Conservation (phyloP, 2,329 filamentous ascomycete species). For the Botryosphaeria dothidea region DNA sequence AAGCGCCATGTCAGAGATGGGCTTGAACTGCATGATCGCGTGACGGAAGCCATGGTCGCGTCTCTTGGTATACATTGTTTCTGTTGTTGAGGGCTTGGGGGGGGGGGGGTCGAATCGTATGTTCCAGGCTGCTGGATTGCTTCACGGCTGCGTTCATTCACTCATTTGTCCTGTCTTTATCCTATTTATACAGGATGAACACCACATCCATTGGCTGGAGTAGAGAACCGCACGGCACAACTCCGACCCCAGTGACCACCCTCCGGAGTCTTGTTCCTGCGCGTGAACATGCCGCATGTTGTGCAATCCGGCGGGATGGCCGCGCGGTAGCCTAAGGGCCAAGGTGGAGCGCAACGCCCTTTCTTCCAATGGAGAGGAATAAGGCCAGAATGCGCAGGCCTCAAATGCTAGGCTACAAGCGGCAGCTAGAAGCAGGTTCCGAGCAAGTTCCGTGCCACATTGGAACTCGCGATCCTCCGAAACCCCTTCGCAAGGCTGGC, state of each 20-base stretch:
- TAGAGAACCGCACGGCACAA: not conserved
- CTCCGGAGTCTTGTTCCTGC: not conserved
- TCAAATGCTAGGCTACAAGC: constrained; percentile 11
- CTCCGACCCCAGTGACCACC: not conserved
- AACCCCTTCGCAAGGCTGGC: not conserved
- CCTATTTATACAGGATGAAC: not conserved
- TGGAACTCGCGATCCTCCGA: not conserved
- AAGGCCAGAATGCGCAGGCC: constrained; percentile 9
- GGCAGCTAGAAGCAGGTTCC: not conserved
- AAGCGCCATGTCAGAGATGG: not conserved
- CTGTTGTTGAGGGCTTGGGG: not conserved
- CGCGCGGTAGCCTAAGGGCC: constrained; percentile 3
- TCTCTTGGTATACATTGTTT: not conserved
- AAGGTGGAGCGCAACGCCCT: constrained; percentile 17
- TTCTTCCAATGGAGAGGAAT: not conserved
- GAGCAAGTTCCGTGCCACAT: constrained; percentile 1
- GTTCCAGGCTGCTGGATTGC: not conserved
- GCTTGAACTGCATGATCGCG: not conserved
- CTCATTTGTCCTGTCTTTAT: not conserved
- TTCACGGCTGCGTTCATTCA: not conserved
- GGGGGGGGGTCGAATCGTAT: not conserved
- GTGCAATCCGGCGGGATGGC: not conserved
- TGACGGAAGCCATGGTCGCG: not conserved
- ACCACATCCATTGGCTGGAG: not conserved
- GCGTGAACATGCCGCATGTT: not conserved